phyloP scores from a whole-genome alignment of 768 basidiomycete species.

The Leucocoprinus sp. region DNA sequence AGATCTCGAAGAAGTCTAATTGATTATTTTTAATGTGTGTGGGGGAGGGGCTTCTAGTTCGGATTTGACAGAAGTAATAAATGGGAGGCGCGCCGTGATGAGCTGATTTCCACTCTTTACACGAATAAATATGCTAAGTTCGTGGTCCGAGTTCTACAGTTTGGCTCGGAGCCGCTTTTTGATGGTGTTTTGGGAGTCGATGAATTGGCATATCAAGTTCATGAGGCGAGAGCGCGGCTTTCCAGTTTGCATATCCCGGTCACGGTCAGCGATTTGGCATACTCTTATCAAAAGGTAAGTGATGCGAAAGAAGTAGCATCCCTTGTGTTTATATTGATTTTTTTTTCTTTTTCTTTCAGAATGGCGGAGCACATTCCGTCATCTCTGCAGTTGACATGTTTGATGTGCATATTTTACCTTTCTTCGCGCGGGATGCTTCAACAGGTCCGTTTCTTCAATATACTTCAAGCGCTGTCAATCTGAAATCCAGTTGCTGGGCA shows the following conservation, averaged over 20 bases:
- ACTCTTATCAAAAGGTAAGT: constrained; percentile 40
- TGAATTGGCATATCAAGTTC: constrained; percentile 44
- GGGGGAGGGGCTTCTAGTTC: constrained; percentile 24
- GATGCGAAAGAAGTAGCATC: not conserved
- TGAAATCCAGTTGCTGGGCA: no score
- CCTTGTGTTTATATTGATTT: no score
- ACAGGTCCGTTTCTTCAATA: constrained; percentile 42
- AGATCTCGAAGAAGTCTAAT: not conserved
- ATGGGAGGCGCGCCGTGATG: constrained; percentile 48
- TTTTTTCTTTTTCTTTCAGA: no score
- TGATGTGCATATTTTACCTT: constrained; percentile 65
- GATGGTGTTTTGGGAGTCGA: constrained; percentile 42
- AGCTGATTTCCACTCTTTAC: constrained; percentile 42
- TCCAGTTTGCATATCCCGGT: constrained; percentile 52
- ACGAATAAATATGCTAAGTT: constrained; percentile 57
- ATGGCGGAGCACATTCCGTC: constrained; percentile 43
- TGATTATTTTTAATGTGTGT: not conserved
- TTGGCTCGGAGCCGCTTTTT: constrained; percentile 64
- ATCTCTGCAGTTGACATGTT: constrained; percentile 55
- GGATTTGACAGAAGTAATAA: constrained; percentile 37
- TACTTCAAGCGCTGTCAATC: no score
- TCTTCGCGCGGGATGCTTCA: constrained; percentile 51
- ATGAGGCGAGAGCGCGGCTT: constrained; percentile 38
- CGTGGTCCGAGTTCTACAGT: constrained; percentile 58
- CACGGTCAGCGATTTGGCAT: constrained; percentile 61